Evolutionary conservation across 768 basidiomycete species (phyloP), one percentile per base, ranked within the genome.

Genomic region (Amanita inopinata): DNA sequence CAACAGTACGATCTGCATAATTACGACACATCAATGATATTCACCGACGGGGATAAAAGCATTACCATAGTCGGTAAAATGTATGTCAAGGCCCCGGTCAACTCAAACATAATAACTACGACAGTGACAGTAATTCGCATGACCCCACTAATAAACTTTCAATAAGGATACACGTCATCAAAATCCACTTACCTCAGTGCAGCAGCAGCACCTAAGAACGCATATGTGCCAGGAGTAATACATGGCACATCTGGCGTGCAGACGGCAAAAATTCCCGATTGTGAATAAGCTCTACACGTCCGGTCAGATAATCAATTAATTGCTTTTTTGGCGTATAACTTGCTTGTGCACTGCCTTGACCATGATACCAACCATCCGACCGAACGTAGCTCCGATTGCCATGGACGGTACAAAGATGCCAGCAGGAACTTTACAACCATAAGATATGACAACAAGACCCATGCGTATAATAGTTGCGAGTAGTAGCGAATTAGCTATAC

Each of bases 351-450:
- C 70, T 0, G 92, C 92, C 61, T 96, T 94, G 23, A 97, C 92
- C 49, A 96, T 71, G 47, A 97, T 98, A 1, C 96, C 96, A 12
- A 99, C 66, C 91, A 98, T 96, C 28, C 96, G 72, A 2, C 96
- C 96, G 55, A 98, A 98, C 0, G 89, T 85, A 3, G 96, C 96
- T 28, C 96, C 96, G 43, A 98, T 82, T 1, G 94, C 96, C 96
- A 99, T 98, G 2, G 93, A 96, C 1, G 96, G 96, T 0, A 99
- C 89, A 51, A 99, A 99, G 51, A 99, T 99, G 18, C 96, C 96
- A 8, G 88, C 88, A 1, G 96, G 96, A 0, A 99, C 96, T 59
- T 91, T 97, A 55, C 82, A 87, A 0, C 96, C 96, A 57, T 98
- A 99, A 2, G 90, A 91, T 17, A 98, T 65, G 15, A 98, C 76